These are phyloP conservation scores for Spirogloea muscicola DNA, from an alignment of 139 green algal species.

Conservation along the genomic window DNA sequence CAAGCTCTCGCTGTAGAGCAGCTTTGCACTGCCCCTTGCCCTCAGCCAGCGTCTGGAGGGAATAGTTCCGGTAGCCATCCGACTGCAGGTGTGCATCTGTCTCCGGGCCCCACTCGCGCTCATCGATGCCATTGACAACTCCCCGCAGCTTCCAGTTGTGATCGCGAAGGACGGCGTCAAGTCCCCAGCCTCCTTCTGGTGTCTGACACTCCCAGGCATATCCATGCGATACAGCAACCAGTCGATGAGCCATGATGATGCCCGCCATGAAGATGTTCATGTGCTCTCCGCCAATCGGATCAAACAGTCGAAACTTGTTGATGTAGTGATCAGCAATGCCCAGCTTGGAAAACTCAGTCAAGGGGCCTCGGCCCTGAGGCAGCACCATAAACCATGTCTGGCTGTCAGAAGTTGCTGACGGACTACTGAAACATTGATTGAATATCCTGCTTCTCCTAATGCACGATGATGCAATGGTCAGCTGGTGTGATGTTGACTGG, in stretches of 20 bases:
- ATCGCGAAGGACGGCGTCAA: constrained; percentile 78
- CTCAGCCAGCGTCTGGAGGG: constrained; percentile 32
- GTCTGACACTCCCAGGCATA: constrained; percentile 98
- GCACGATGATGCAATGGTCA: too few relatives aligned
- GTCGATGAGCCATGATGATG: constrained; percentile 71
- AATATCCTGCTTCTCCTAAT: too few relatives aligned
- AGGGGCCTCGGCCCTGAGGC: constrained; percentile 80
- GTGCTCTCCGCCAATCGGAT: constrained; percentile 92
- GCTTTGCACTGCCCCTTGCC: constrained; percentile 85
- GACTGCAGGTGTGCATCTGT: constrained; percentile 60
- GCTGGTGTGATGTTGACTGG: too few relatives aligned
- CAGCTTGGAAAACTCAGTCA: constrained; percentile 72
- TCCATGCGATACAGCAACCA: constrained; percentile 77
- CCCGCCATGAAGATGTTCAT: constrained; percentile 95
- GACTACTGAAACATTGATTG: too few relatives aligned
- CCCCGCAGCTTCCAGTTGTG: constrained; percentile 84
- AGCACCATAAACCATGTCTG: too few relatives aligned
- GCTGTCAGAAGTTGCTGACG: too few relatives aligned
- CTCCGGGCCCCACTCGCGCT: constrained; percentile 72
- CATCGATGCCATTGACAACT: constrained; percentile 97
- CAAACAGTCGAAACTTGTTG: constrained; percentile 60
- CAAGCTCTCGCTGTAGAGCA: constrained; percentile 72
- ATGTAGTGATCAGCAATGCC: constrained; percentile 78
- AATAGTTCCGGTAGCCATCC: constrained; percentile 74
- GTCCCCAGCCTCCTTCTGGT: constrained; percentile 88